phyloP scores from a whole-genome alignment of 2,329 filamentous ascomycete genomes.

The Botrytis hyacinthi region DNA sequence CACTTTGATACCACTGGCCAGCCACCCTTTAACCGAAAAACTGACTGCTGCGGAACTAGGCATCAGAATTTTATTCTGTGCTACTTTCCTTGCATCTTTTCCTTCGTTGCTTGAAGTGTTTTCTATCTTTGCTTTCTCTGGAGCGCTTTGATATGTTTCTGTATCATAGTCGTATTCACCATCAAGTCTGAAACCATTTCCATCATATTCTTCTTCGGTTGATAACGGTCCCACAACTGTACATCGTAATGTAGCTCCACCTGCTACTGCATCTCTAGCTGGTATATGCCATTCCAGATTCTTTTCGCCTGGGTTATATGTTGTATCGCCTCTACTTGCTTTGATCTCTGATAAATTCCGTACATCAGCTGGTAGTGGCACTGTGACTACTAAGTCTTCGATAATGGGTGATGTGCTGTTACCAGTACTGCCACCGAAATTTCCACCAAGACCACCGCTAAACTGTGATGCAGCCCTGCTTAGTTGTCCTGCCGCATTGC shows the following conservation, averaged over 20 bases:
- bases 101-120: slow-evolving; percentile 37
- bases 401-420: slow-evolving; percentile 49
- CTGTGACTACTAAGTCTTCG: slow-evolving; percentile 73
- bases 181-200: slow-evolving; percentile 38
- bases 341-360: slow-evolving; percentile 81
- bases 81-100: slow-evolving; percentile 55
- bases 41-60: slow-evolving; percentile 74
- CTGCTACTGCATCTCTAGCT: slow-evolving; percentile 69
- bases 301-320: slow-evolving; percentile 70
- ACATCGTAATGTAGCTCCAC: slow-evolving; percentile 73
- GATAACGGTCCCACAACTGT: slow-evolving; percentile 68
- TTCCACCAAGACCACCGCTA: slow-evolving; percentile 40
- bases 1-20: slow-evolving; percentile 65
- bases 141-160: slow-evolving; percentile 54
- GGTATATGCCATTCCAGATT: slow-evolving; percentile 80
- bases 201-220: slow-evolving; percentile 48
- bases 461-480: slow-evolving; percentile 50
- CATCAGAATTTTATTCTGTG: slow-evolving; percentile 75
- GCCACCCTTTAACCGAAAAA: slow-evolving; percentile 67
- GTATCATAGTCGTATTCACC: slow-evolving; percentile 48
- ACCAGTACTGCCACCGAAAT: slow-evolving; percentile 46
- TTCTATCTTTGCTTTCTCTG: slow-evolving; percentile 39
- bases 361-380: slow-evolving; percentile 76
- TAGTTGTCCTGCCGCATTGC: slow-evolving; percentile 33
- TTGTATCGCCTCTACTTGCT: slow-evolving; percentile 77